These are phyloP conservation scores for Boletus rex-veris DNA, from an alignment of 768 basidiomycete genomes.

Conservation along the genomic window DNA sequence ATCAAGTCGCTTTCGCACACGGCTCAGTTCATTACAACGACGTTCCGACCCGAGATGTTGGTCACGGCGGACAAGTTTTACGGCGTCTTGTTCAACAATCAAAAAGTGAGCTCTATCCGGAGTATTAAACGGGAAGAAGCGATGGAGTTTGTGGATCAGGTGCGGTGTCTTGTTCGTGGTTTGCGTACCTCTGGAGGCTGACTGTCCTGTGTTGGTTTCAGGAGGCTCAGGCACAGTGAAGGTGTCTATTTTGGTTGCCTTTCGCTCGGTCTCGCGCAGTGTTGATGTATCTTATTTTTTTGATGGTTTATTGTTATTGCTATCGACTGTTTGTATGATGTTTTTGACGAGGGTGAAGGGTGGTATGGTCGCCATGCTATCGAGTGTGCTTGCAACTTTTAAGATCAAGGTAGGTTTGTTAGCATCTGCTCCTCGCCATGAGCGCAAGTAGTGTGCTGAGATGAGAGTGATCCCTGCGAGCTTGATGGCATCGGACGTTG, in stretches of 20 bases:
- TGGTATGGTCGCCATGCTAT: neutral
- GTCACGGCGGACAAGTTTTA: slow-evolving; percentile 96
- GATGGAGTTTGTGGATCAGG: slow-evolving; percentile 92
- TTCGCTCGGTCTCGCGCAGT: neutral
- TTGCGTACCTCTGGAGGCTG: neutral
- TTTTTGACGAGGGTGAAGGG: neutral
- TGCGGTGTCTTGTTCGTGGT: slow-evolving; percentile 25
- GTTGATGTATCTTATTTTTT: neutral
- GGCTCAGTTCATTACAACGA: slow-evolving; percentile 97
- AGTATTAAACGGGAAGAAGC: slow-evolving; percentile 88
- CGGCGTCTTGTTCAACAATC: slow-evolving; percentile 93
- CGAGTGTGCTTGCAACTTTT: too few relatives aligned
- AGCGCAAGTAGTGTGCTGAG: too few relatives aligned
- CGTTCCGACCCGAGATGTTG: slow-evolving; percentile 97
- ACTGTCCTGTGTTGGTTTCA: slow-evolving; percentile 11
- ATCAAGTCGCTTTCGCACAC: slow-evolving; percentile 84
- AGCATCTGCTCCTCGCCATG: too few relatives aligned
- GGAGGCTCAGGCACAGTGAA: slow-evolving; percentile 49
- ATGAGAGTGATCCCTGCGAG: too few relatives aligned
- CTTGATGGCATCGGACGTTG: too few relatives aligned
- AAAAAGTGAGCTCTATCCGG: slow-evolving; percentile 89
- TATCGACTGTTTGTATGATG: neutral
- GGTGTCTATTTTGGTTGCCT: too few relatives aligned
- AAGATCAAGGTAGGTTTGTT: too few relatives aligned
- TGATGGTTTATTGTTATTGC: slow-evolving; percentile 20